Conservation (phyloP, 805 yeast species). For the Zygosaccharomyces rouxii region DNA sequence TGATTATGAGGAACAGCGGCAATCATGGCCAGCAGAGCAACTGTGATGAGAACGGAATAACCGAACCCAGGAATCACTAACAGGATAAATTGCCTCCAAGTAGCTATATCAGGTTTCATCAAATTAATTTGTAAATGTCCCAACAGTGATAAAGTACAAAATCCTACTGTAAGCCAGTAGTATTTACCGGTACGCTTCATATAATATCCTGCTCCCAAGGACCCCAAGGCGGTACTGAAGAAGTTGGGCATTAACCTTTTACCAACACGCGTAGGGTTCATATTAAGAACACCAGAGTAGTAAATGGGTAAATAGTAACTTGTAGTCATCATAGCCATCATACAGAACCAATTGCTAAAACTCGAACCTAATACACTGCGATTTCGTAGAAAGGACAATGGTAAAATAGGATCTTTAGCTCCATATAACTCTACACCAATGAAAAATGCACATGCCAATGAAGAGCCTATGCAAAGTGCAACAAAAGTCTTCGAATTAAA, state of each 20-base stretch:
- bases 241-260: conserved; percentile 57
- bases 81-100: conserved; percentile 43
- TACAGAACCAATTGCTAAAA: conserved; percentile 19
- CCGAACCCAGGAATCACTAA: conserved; percentile 51
- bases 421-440: conserved; percentile 41
- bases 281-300: conserved; percentile 49
- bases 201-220: conserved; percentile 59
- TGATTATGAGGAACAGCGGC: conserved; percentile 65
- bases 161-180: conserved; percentile 41
- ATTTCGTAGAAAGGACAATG: conserved; percentile 49
- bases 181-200: conserved; percentile 64
- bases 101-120: conserved; percentile 34
- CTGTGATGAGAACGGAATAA: conserved; percentile 55
- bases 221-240: conserved; percentile 53
- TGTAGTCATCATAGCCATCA: conserved; percentile 44
- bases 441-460: conserved; percentile 40
- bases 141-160: conserved; percentile 41
- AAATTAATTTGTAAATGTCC: conserved; percentile 42
- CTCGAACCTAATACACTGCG: conserved; percentile 63
- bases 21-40: conserved; percentile 61
- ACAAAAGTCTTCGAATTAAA: conserved; percentile 35
- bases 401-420: conserved; percentile 57
- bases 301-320: conserved; percentile 61
- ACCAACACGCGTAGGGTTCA: conserved; percentile 56
- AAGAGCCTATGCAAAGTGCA: conserved; percentile 13